A percentile compares a stretch with the other conserved stretches of the same genome.
Conservation (phyloP, 2,329 filamentous ascomycete species). For the Penicillium vulpinum region DNA sequence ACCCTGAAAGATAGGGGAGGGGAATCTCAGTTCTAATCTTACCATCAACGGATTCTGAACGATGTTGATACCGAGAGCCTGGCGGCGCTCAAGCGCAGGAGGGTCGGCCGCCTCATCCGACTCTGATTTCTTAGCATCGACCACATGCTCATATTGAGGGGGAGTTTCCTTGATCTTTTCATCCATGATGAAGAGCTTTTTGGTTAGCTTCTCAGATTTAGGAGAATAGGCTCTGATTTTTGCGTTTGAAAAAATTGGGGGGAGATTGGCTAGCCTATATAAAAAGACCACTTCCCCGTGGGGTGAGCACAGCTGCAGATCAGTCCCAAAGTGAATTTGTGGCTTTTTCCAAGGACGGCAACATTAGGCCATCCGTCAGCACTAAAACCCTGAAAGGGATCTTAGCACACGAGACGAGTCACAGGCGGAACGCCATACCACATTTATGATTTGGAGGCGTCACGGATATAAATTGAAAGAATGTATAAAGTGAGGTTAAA, state of each 20-base stretch:
- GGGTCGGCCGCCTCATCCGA: slow-evolving; percentile 5
- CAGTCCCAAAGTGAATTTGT: slow-evolving; percentile 1
- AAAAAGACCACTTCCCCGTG: slow-evolving; percentile 2
- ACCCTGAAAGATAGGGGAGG: not conserved
- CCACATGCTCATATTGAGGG: slow-evolving; percentile 7
- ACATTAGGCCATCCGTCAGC: slow-evolving; percentile 1
- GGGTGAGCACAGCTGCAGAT: slow-evolving; percentile 4
- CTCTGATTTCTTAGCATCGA: not conserved
- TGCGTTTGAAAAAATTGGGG: not conserved
- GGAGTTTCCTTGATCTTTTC: slow-evolving; percentile 7
- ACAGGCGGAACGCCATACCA: not conserved
- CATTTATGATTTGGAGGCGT: not conserved
- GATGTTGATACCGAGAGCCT: slow-evolving; percentile 49
- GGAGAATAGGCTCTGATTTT: not conserved
- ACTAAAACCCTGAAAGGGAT: slow-evolving; percentile 3
- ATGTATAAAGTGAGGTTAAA: not conserved
- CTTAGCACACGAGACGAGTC: not conserved
- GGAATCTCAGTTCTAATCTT: slow-evolving; percentile 11
- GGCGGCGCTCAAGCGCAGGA: slow-evolving; percentile 30
- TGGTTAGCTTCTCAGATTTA: not conserved
- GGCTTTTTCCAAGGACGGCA: not conserved
- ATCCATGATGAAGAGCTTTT: slow-evolving; percentile 5
- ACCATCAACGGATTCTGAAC: slow-evolving; percentile 51
- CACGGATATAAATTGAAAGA: not conserved
- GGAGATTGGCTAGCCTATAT: not conserved